Evolutionary conservation across 768 basidiomycete species (phyloP).

Genomic region (Lactarius vividus): DNA sequence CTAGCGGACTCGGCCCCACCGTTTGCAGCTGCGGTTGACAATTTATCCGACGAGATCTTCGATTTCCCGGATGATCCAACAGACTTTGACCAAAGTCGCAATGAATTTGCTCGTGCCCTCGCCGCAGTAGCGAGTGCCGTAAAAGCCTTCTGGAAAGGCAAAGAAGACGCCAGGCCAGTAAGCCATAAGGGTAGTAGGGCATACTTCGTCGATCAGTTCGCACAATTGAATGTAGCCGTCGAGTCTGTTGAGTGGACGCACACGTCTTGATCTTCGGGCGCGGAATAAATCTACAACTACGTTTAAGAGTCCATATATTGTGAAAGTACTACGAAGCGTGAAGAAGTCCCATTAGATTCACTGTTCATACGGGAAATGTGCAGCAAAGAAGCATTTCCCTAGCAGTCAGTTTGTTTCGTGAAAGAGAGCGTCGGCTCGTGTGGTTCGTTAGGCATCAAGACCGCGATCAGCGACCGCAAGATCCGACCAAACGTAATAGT

Average conservation of each 20-base stretch:
- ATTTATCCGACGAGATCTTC: conserved; percentile 22
- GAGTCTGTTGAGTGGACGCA: conserved; percentile 13
- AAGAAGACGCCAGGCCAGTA: conserved; percentile 8
- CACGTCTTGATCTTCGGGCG: background rate
- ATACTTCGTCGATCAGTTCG: conserved; percentile 18
- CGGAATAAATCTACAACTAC: background rate
- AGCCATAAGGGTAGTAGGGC: conserved; percentile 12
- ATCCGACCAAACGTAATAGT: conserved; percentile 3
- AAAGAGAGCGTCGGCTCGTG: conserved; percentile 1
- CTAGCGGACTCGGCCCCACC: conserved; percentile 22
- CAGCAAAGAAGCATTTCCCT: background rate
- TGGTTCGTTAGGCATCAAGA: conserved; percentile 1
- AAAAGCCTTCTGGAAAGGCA: conserved; percentile 23
- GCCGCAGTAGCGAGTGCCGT: conserved; percentile 11
- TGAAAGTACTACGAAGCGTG: background rate
- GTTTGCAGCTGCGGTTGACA: conserved; percentile 22
- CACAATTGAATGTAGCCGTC: conserved; percentile 18
- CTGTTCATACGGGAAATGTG: background rate
- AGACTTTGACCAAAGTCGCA: conserved; percentile 10
- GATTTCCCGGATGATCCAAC: conserved; percentile 1
- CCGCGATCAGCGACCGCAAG: background rate
- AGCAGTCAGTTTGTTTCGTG: background rate
- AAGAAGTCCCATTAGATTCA: background rate
- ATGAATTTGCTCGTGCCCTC: conserved; percentile 22
- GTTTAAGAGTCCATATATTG: background rate